These are phyloP conservation scores for Lepidium sativum DNA, from an alignment of 345 rosid species.

Conservation along the genomic window DNA sequence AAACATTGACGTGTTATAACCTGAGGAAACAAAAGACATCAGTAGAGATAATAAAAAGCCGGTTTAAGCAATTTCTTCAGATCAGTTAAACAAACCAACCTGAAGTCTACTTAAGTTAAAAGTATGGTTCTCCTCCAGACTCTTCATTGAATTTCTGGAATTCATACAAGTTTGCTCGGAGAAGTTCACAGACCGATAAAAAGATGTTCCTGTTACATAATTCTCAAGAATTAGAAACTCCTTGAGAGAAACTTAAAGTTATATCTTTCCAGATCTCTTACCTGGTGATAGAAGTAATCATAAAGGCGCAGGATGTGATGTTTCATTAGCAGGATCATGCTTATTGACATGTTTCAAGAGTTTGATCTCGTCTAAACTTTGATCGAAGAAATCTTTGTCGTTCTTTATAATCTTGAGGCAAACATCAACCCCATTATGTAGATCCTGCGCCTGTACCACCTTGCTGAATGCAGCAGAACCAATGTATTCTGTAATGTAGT, in stretches of 20 bases:
- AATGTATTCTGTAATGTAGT: slow-evolving; percentile 73
- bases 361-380: slow-evolving; percentile 94
- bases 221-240: not conserved
- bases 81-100: slow-evolving; percentile 36
- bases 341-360: slow-evolving; percentile 83
- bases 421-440: slow-evolving; percentile 59
- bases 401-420: slow-evolving; percentile 95
- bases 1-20: slow-evolving; percentile 77
- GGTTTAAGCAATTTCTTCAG: not conserved
- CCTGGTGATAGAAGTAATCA: slow-evolving; percentile 96
- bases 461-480: slow-evolving; percentile 97
- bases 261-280: not conserved
- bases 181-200: slow-evolving; percentile 94
- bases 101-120: slow-evolving; percentile 62
- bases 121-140: slow-evolving; percentile 73
- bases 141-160: slow-evolving; percentile 86
- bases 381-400: slow-evolving; percentile 96
- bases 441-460: slow-evolving; percentile 90
- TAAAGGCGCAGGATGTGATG: slow-evolving; percentile 79
- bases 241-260: not conserved
- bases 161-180: slow-evolving; percentile 76
- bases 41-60: not conserved
- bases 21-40: slow-evolving; percentile 31
- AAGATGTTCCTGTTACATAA: slow-evolving; percentile 64
- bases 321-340: slow-evolving; percentile 79